Conservation (phyloP, 1,139 yeast species). For the Ogataea hybrid region DNA sequence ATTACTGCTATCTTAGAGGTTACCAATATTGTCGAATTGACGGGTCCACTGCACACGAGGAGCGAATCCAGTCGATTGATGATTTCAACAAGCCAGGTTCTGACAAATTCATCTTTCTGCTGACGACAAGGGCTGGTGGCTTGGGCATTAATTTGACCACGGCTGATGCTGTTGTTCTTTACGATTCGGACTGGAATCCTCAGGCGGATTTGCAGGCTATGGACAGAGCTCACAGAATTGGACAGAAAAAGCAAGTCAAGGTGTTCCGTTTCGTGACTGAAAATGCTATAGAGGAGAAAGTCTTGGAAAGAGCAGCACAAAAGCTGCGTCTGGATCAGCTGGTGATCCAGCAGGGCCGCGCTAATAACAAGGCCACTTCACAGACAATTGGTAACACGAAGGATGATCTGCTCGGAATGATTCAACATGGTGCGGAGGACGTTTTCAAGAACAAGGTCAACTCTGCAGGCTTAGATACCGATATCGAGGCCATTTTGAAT, state of each 20-base stretch:
- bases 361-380: conserved; percentile 38
- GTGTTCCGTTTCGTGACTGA: conserved; percentile 93
- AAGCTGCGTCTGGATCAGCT: conserved; percentile 88
- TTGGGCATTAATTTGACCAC: conserved; percentile 91
- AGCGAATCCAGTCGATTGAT: conserved; percentile 88
- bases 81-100: conserved; percentile 84
- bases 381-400: conserved; percentile 56
- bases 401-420: conserved; percentile 90
- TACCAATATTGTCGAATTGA: conserved; percentile 91
- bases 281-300: conserved; percentile 95
- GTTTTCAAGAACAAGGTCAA: conserved; percentile 57
- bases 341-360: conserved; percentile 92
- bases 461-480: conserved; percentile 49
- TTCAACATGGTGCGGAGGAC: conserved; percentile 93
- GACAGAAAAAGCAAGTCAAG: conserved; percentile 93
- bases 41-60: conserved; percentile 93
- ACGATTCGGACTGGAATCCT: conserved; percentile 98
- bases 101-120: conserved; percentile 76
- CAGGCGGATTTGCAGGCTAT: conserved; percentile 98
- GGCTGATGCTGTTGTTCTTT: conserved; percentile 87
- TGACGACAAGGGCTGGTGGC: conserved; percentile 99
- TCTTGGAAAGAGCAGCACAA: conserved; percentile 93
- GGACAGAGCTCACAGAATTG: conserved; percentile 99
- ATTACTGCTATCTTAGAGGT: conserved; percentile 81
- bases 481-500: conserved; percentile 74